Evolutionary conservation across 148 eudicot species (phyloP), one percentile per base, ranked within the genome.

Genomic region (Heliamphora exappendiculata): DNA sequence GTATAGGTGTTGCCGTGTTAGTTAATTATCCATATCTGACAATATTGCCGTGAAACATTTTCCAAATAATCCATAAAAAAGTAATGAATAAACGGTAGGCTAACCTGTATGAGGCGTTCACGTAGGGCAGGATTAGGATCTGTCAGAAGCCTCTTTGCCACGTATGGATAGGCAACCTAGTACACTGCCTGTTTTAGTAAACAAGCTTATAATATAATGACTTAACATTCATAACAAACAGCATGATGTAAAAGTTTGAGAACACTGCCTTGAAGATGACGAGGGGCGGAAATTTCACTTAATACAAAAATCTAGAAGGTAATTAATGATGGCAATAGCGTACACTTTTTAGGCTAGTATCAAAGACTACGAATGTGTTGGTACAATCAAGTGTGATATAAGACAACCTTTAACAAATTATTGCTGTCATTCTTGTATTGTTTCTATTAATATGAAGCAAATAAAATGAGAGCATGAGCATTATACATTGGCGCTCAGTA

Each of bases 71-170:
- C 16, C 29, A 7, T 14, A 31, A 7, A 33, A n/a, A 54, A 50
- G 16, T 33, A 55, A 45, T 10, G 29, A 29, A 62, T 45, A 41
- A 37, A 41, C 28, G 28, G 50, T 45, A 63, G 50, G 63, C 77
- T 79, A 75, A 95, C 98, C 94, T 95, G 98, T 78, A 95, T 84
- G 70, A 95, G 94, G 67, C 98, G 97, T 80, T 87, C 92, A 54
- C 98, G 96, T 74, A 95, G 90, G 82, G 98, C 96, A 49, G 97
- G 98, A 70, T 95, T 91, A 65, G 98, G 98, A 84, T 95, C 98
- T 24, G 98, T 95, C 70, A 95, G 87, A 51, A 95, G 97, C 75
- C 98, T 96, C 82, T 95, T 95, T 55, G 98, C 98, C 29, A 95
- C 81, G 81, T 95, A 95, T 24, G 98, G 98, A 85, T 95, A 95